Evolutionary conservation across 2,329 filamentous ascomycete genomes (phyloP).

Genomic region (Cladorrhinum sp.): DNA sequence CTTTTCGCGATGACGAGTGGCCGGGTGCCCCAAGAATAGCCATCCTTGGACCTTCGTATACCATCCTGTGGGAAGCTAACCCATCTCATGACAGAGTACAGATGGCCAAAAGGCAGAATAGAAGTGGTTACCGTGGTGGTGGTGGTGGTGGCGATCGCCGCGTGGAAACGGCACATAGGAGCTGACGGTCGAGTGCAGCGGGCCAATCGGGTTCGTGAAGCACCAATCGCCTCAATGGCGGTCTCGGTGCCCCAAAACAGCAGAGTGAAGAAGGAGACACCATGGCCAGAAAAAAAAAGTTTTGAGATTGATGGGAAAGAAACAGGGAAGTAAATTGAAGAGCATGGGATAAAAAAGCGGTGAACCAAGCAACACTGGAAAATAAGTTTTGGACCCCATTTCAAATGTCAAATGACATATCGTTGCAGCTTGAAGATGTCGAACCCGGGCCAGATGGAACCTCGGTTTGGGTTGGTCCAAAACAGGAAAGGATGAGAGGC

Average conservation of each 20-base stretch:
- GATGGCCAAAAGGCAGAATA: not conserved
- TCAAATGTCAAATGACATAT: not conserved
- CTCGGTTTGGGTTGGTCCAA: not conserved
- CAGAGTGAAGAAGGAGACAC: not conserved
- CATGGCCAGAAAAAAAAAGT: not conserved
- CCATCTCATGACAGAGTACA: constrained; percentile 1
- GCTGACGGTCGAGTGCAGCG: constrained; percentile 18
- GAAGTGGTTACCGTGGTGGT: not conserved
- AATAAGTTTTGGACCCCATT: not conserved
- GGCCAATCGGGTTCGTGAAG: constrained; percentile 19
- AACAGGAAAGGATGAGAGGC: not conserved
- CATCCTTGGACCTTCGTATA: not conserved
- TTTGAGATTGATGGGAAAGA: not conserved
- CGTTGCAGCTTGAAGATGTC: not conserved
- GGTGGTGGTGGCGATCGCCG: constrained; percentile 17
- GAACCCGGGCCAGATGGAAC: not conserved
- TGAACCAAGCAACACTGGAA: constrained; percentile 1
- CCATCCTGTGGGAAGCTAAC: not conserved
- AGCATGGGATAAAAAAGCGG: constrained; percentile 8
- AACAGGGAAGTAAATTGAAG: not conserved
- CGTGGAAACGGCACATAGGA: constrained; percentile 9
- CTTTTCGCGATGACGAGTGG: not conserved
- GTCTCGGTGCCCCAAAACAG: constrained; percentile 14
- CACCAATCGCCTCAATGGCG: constrained; percentile 26
- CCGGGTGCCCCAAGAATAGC: too few species aligned